Evolutionary conservation across 306 rosid species (phyloP).

Genomic region (Rosa rugosa): DNA sequence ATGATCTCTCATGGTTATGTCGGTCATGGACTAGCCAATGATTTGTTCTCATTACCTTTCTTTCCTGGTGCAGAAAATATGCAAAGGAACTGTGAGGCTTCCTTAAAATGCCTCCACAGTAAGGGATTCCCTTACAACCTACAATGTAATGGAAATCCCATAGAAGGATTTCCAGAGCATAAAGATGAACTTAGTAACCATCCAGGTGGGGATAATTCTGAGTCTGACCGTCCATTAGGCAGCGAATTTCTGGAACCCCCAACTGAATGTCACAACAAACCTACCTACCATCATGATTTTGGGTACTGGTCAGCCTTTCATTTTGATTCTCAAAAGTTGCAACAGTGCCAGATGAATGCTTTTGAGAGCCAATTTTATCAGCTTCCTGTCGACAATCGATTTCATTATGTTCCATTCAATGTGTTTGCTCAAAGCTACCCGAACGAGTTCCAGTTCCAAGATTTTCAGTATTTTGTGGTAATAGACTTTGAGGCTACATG

Average conservation of each 20-base stretch:
- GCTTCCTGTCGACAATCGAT: constrained; percentile 55
- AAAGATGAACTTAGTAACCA: constrained; percentile 48
- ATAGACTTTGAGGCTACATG: constrained; percentile 98
- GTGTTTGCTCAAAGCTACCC: constrained; percentile 67
- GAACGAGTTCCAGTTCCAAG: constrained; percentile 64
- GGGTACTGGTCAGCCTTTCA: constrained; percentile 64
- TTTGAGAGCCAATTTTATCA: constrained; percentile 67
- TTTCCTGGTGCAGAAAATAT: constrained; percentile 58
- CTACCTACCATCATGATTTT: constrained; percentile 58
- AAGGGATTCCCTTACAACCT: constrained; percentile 63
- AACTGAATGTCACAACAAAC: constrained; percentile 55
- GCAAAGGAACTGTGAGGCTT: constrained; percentile 83
- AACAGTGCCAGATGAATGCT: constrained; percentile 69
- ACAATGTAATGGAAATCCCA: constrained; percentile 57
- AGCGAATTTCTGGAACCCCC: constrained; percentile 58
- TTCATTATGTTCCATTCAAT: constrained; percentile 59
- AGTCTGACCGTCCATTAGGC: constrained; percentile 45
- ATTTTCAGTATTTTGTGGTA: constrained; percentile 94
- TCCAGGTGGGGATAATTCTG: constrained; percentile 54
- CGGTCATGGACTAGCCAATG: constrained; percentile 6
- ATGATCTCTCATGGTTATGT: constrained; percentile 15
- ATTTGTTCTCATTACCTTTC: constrained; percentile 14
- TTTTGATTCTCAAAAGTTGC: constrained; percentile 68
- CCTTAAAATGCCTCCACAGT: constrained; percentile 78
- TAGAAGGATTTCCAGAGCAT: constrained; percentile 46